phyloP scores from a whole-genome alignment of 306 rosid species.

The Pterocarpus macrocarpus region DNA sequence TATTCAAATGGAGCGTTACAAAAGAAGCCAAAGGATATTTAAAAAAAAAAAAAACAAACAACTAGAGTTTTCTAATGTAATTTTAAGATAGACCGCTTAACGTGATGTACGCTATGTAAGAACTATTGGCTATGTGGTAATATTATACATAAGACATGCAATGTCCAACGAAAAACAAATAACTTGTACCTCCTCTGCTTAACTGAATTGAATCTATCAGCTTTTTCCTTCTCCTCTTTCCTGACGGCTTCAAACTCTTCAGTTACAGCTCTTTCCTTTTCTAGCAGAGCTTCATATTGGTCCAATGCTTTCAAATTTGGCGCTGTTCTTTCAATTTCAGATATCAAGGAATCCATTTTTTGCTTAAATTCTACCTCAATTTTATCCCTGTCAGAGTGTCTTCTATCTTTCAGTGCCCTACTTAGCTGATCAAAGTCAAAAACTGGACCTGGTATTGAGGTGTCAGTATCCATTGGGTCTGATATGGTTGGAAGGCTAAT shows the following conservation, averaged over 20 bases:
- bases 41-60: neutral
- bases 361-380: slow-evolving; percentile 83
- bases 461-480: slow-evolving; percentile 89
- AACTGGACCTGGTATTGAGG: slow-evolving; percentile 69
- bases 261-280: slow-evolving; percentile 81
- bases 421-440: slow-evolving; percentile 79
- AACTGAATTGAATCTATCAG: slow-evolving; percentile 76
- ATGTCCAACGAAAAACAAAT: slow-evolving; percentile 34
- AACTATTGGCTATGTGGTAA: slow-evolving; percentile 17
- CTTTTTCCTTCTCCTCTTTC: slow-evolving; percentile 82
- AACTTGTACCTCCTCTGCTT: slow-evolving; percentile 79
- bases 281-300: slow-evolving; percentile 89
- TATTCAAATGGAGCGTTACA: neutral
- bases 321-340: slow-evolving; percentile 95
- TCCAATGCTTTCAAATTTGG: slow-evolving; percentile 98
- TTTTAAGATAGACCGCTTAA: neutral
- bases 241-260: slow-evolving; percentile 95
- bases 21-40: neutral
- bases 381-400: slow-evolving; percentile 75
- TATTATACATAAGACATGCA: slow-evolving; percentile 6
- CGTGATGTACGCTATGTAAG: neutral
- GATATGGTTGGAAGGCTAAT: slow-evolving; percentile 74
- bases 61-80: neutral
- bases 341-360: slow-evolving; percentile 72
- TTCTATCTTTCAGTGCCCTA: slow-evolving; percentile 74